These are phyloP conservation scores for Tremellales sp. DNA, from an alignment of 1,284 basidiomycete genomes.

Conservation along the genomic window DNA sequence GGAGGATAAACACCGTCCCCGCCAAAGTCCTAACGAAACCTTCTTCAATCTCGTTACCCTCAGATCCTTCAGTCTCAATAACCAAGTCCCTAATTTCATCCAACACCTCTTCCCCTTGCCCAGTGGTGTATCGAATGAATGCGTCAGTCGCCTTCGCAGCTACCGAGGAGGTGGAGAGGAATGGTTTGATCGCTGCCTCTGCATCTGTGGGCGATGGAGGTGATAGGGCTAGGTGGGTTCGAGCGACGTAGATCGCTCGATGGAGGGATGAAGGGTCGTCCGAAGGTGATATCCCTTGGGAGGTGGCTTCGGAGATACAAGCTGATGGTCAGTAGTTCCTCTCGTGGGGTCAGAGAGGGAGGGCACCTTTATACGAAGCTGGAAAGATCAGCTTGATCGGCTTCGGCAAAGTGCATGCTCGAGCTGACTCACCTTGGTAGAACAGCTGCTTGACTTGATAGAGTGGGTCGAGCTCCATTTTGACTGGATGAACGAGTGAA, in stretches of 20 bases:
- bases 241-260: constrained; percentile 70
- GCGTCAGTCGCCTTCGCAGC: constrained; percentile 66
- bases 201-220: constrained; percentile 58
- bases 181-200: constrained; percentile 53
- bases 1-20: constrained; percentile 74
- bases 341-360: neutral
- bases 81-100: constrained; percentile 79
- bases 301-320: constrained; percentile 42
- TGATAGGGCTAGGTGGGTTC: constrained; percentile 72
- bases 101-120: constrained; percentile 57
- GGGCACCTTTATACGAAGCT: constrained; percentile 47
- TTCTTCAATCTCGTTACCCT: constrained; percentile 62
- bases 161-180: constrained; percentile 58
- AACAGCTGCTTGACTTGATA: constrained; percentile 84
- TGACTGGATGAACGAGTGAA: constrained; percentile 12
- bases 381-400: neutral
- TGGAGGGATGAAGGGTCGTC: constrained; percentile 53
- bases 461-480: constrained; percentile 74
- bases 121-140: constrained; percentile 59
- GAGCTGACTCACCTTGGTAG: constrained; percentile 59
- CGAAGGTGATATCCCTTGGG: constrained; percentile 25
- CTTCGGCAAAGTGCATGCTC: no score
- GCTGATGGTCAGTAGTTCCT: constrained; percentile 21
- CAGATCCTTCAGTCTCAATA: constrained; percentile 72
- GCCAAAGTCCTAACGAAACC: constrained; percentile 68